Evolutionary conservation across 495 filamentous ascomycete species (phyloP).

Genomic region (Parathielavia hyrcaniae): DNA sequence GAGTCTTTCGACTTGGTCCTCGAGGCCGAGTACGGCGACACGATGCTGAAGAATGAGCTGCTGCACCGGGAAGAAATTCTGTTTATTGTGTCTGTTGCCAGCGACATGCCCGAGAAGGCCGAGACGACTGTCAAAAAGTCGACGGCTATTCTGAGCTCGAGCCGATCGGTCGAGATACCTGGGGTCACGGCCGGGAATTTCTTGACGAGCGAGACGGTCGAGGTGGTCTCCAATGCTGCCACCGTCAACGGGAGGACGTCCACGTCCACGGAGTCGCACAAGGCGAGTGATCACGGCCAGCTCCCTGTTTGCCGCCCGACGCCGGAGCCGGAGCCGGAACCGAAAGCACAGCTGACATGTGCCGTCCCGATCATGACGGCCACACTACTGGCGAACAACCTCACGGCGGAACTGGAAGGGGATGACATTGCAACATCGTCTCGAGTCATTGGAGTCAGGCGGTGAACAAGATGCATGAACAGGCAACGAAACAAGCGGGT

Average conservation of each 20-base stretch:
- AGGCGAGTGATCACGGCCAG: neutral
- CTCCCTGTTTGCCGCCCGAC: neutral
- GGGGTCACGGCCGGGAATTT: neutral
- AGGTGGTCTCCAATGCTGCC: neutral
- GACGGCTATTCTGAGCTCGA: slow-evolving; percentile 7
- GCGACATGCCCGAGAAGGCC: slow-evolving; percentile 12
- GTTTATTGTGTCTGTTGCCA: slow-evolving; percentile 8
- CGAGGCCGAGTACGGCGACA: slow-evolving; percentile 9
- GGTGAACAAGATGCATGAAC: no score
- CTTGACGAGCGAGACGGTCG: slow-evolving; percentile 11
- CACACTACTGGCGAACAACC: neutral
- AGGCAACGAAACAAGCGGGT: no score
- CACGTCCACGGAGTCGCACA: neutral
- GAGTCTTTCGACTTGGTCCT: slow-evolving; percentile 9
- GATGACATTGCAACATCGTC: neutral
- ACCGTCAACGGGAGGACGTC: neutral
- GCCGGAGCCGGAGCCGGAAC: neutral
- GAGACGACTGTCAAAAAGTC: slow-evolving; percentile 1
- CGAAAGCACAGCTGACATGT: neutral
- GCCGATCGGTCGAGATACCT: neutral
- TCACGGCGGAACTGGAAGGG: neutral
- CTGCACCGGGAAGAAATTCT: slow-evolving; percentile 11
- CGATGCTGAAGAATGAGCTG: slow-evolving; percentile 18
- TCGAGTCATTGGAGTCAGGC: neutral
- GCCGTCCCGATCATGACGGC: neutral